Conservation (phyloP, 345 rosid genomes). For the Ceriops zippeliana region DNA sequence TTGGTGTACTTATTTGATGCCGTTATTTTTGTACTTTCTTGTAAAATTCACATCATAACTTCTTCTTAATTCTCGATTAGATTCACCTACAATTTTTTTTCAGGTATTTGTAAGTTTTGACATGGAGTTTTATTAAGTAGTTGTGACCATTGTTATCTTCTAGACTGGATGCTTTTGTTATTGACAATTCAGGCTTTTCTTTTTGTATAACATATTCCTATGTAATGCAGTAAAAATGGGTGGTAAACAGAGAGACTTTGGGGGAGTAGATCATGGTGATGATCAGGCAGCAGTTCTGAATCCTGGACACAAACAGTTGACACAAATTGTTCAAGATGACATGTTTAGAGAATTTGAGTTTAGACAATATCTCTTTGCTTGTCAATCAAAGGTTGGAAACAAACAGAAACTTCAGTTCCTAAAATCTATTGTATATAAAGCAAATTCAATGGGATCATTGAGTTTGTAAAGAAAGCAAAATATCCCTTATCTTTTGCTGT, state of each 20-base stretch:
- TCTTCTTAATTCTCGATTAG: too few relatives aligned
- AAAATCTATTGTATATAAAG: neutral
- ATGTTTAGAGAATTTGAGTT: constrained; percentile 91
- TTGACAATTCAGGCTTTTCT: constrained; percentile 3
- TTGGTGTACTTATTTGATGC: neutral
- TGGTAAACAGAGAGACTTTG: constrained; percentile 83
- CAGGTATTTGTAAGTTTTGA: neutral
- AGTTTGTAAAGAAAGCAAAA: neutral
- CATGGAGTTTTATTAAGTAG: neutral
- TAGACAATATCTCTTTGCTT: constrained; percentile 90
- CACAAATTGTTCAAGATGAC: constrained; percentile 87
- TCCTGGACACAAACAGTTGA: constrained; percentile 66
- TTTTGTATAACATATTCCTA: constrained; percentile 7
- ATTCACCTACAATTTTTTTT: neutral
- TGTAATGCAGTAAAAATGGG: constrained; percentile 57
- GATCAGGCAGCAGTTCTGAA: constrained; percentile 82
- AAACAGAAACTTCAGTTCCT: constrained; percentile 21
- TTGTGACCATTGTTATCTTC: neutral
- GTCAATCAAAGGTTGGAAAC: constrained; percentile 72
- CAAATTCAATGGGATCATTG: neutral
- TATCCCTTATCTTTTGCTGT: constrained; percentile 3
- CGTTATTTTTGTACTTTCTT: too few relatives aligned
- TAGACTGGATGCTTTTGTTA: constrained; percentile 3
- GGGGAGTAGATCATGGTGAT: constrained; percentile 82
- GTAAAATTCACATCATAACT: neutral